Evolutionary conservation across 169 alveolate species (phyloP).

Genomic region (Cystoisospora suis): DNA sequence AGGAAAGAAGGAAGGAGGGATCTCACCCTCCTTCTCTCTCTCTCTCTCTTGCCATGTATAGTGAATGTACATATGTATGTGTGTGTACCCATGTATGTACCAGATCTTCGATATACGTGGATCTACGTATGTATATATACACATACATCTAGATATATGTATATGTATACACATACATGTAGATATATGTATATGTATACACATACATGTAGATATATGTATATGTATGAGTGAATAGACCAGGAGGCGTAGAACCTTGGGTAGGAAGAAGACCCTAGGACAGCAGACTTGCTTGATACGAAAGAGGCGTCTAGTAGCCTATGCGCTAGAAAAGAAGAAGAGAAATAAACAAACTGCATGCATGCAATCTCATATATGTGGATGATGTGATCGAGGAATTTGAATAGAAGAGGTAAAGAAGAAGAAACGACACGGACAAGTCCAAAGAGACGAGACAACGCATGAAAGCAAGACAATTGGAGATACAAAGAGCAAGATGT

Average conservation of each 20-base stretch:
- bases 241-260: no score
- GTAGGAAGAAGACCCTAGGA: no score
- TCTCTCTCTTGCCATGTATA: no score
- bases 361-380: no score
- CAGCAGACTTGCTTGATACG: no score
- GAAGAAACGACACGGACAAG: not conserved
- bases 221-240: not conserved
- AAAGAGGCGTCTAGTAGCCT: no score
- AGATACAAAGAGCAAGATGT: not conserved
- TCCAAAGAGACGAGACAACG: not conserved
- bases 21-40: no score
- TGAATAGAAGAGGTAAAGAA: no score
- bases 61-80: not conserved
- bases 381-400: no score
- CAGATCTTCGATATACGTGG: not conserved
- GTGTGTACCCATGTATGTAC: not conserved
- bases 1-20: no score
- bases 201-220: not conserved
- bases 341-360: no score
- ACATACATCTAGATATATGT: not conserved
- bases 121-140: not conserved
- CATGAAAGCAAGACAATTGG: not conserved
- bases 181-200: not conserved
- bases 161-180: not conserved
- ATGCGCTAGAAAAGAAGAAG: no score